These are phyloP conservation scores for Trypethelium eluteriae DNA, from an alignment of 495 filamentous ascomycete species.

Conservation along the genomic window DNA sequence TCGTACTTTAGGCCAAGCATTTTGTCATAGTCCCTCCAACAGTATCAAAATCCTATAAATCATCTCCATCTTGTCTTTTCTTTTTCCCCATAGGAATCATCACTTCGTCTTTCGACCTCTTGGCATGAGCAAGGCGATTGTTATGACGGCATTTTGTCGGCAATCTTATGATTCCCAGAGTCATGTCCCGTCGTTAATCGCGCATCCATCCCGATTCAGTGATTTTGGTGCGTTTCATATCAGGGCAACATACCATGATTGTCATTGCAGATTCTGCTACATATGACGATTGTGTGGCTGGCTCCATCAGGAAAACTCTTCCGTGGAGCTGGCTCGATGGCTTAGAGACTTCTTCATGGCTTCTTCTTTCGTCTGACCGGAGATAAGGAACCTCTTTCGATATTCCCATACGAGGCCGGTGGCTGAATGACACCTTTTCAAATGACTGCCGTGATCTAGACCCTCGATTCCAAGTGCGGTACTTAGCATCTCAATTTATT, in stretches of 20 bases:
- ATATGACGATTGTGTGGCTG: background rate
- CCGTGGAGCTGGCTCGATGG: no score
- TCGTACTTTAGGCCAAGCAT: background rate
- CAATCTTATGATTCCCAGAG: conserved; percentile 28
- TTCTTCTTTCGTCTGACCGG: no score
- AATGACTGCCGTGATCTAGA: background rate
- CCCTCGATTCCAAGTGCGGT: background rate
- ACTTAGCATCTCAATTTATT: no score
- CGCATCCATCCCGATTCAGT: conserved; percentile 31
- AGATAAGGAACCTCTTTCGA: no score
- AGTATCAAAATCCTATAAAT: background rate
- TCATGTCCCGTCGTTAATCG: conserved; percentile 42
- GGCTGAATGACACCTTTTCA: background rate
- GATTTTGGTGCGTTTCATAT: conserved; percentile 42
- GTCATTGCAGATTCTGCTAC: background rate
- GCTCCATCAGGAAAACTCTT: no score
- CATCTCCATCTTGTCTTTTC: conserved; percentile 8
- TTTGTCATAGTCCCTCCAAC: background rate
- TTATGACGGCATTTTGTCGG: conserved; percentile 28
- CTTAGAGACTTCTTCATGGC: no score
- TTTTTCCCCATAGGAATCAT: conserved; percentile 19
- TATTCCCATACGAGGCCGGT: background rate
- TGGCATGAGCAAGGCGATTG: conserved; percentile 14
- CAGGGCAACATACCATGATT: conserved; percentile 33
- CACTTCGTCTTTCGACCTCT: conserved; percentile 20